phyloP scores from a whole-genome alignment of 1,139 yeast species.

The Candida glucosophila region DNA sequence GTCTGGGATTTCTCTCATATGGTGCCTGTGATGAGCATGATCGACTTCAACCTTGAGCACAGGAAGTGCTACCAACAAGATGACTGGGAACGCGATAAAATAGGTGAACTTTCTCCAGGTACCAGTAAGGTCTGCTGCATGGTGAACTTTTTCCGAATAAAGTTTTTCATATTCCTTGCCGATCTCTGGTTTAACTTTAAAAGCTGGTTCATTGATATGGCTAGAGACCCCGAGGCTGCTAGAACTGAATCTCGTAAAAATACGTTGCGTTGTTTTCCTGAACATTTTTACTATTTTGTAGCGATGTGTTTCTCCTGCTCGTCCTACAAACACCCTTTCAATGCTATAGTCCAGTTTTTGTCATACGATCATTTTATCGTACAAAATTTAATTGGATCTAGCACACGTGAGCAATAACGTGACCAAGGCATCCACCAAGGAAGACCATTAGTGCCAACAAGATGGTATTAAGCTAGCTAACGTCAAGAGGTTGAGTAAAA shows the following conservation, averaged over 20 bases:
- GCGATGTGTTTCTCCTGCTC: no score
- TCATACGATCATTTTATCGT: no score
- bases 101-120: conserved; percentile 83
- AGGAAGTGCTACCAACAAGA: conserved; percentile 67
- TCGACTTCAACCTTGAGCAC: conserved; percentile 73
- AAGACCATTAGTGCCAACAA: no score
- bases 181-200: conserved; percentile 29
- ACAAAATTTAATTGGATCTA: no score
- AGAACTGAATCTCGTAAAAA: conserved; percentile 34
- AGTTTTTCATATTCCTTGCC: conserved; percentile 36
- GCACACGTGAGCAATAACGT: no score
- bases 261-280: conserved; percentile 29
- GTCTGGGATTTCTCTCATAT: conserved; percentile 66
- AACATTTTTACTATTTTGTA: conserved; percentile 30
- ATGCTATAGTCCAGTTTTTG: no score
- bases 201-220: conserved; percentile 32
- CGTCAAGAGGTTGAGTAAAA: no score
- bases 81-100: conserved; percentile 76
- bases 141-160: conserved; percentile 59
- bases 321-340: no score
- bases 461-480: no score
- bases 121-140: conserved; percentile 65
- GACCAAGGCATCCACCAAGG: no score
- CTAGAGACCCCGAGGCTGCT: conserved; percentile 20
- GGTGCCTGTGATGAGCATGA: conserved; percentile 87